Evolutionary conservation across 2,329 filamentous ascomycete genomes (phyloP).

Genomic region (Colletotrichum cereale): DNA sequence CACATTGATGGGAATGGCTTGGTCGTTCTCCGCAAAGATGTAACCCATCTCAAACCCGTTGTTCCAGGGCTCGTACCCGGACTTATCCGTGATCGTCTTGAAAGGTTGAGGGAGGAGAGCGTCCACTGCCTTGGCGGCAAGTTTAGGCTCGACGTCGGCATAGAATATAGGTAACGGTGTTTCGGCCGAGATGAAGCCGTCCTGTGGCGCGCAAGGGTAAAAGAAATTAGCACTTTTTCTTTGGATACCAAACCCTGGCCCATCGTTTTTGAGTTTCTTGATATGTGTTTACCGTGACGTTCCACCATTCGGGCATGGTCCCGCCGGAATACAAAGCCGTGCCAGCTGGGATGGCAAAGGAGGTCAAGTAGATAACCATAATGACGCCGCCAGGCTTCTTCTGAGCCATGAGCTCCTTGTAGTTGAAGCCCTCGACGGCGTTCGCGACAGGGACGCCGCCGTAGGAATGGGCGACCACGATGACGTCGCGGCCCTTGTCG

Average conservation of each 20-base stretch:
- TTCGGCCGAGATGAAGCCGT: constrained; percentile 15
- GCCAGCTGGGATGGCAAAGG: constrained; percentile 47
- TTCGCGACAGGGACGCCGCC: constrained; percentile 54
- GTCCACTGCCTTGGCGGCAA: constrained; percentile 33
- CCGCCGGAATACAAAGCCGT: constrained; percentile 43
- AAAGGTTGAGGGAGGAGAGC: constrained; percentile 12
- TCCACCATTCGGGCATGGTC: constrained; percentile 45
- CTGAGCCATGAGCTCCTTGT: constrained; percentile 47
- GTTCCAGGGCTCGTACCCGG: constrained; percentile 46
- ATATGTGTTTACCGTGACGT: constrained; percentile 36
- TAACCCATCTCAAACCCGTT: constrained; percentile 44
- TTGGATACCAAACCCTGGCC: background rate
- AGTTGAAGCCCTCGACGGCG: constrained; percentile 51
- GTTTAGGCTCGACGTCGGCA: constrained; percentile 41
- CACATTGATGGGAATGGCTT: constrained; percentile 38
- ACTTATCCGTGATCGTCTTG: constrained; percentile 41
- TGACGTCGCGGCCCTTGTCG: constrained; percentile 53
- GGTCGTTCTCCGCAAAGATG: constrained; percentile 44
- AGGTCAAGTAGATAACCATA: constrained; percentile 50
- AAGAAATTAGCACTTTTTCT: constrained; percentile 27
- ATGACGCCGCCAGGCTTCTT: constrained; percentile 54
- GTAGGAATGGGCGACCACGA: constrained; percentile 58
- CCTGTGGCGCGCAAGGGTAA: constrained; percentile 16
- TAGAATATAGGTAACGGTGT: constrained; percentile 41
- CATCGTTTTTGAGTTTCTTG: background rate